Evolutionary conservation across 371 early-diverging fungal genomes (phyloP), one percentile per base, ranked within the genome.

Genomic region (Mortierella sp.): DNA sequence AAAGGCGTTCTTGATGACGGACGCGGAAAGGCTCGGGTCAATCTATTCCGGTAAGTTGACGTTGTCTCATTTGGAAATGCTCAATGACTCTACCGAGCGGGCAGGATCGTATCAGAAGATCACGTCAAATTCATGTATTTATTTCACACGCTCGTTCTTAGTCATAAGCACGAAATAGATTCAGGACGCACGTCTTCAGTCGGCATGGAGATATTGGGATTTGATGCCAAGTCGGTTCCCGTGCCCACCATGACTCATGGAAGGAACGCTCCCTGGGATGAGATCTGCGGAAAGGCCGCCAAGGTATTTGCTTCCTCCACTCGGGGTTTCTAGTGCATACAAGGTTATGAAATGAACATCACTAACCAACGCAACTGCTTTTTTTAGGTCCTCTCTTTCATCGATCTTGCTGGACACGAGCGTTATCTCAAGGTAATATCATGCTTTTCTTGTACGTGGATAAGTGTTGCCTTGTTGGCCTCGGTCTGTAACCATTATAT

Each of bases 91-190:
- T 1, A 13, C 21, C 3, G 21, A 3, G 19, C 64, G 9, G 21
- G 10, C 3, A 10, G 28, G 5, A 59, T 31, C 0, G 9, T 34
- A 6, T 31, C 16, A 37, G 10, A 3, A 14, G 5, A 37, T 28
- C 16, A 50, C 8, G 48, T 28, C 28, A 14, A 37, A 67, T 24
- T 71, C 51, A 64, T 3, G 37, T 26, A 16, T 50, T 5, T 9
- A 11, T 44, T 53, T 72, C 28, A 5, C 26, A 10, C 31, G 26
- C 3, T 69, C 4, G 6, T 21, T 48, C n/a, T 10, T 24, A 90
- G 93, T n/a, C 97, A 97, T 86, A 96, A 96, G 89, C 98, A 98
- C 82, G 98, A 98, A 80, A 90, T 97, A n/a, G 97, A 97, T 75
- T 93, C 95, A 2, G 98, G 98, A 16, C 89, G 98, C 57, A 98